Conservation (phyloP, 257 asterid species). For the Solanum rostratum region DNA sequence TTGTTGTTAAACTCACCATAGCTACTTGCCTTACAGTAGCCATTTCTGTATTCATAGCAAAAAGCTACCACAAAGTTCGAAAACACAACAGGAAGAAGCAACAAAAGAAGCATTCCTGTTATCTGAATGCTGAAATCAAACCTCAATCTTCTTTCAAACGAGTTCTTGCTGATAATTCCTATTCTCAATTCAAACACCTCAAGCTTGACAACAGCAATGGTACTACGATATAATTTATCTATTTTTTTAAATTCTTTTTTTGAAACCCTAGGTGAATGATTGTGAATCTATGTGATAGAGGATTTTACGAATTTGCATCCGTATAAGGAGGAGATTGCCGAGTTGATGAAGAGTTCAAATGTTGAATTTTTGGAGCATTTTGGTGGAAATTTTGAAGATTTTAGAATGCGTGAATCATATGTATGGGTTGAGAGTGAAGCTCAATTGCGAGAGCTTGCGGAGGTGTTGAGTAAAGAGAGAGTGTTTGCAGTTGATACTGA, state of each 20-base stretch:
- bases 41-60: slow-evolving; percentile 36
- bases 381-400: slow-evolving; percentile 24
- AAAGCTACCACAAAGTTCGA: slow-evolving; percentile 10
- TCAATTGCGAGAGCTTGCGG: slow-evolving; percentile 50
- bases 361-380: slow-evolving; percentile 35
- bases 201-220: slow-evolving; percentile 29
- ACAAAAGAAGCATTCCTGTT: slow-evolving; percentile 21
- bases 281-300: slow-evolving; percentile 19
- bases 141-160: slow-evolving; percentile 68
- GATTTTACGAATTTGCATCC: slow-evolving; percentile 59
- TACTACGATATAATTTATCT: background rate
- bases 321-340: slow-evolving; percentile 49
- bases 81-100: slow-evolving; percentile 7
- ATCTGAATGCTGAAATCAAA: slow-evolving; percentile 47
- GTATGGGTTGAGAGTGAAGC: slow-evolving; percentile 57
- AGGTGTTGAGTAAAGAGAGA: slow-evolving; percentile 48
- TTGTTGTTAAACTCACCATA: slow-evolving; percentile 31
- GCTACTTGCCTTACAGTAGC: slow-evolving; percentile 41
- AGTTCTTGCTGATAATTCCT: slow-evolving; percentile 70
- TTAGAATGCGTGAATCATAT: slow-evolving; percentile 30
- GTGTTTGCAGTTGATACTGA: slow-evolving; percentile 89
- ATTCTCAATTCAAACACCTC: slow-evolving; percentile 74
- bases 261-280: background rate
- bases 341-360: slow-evolving; percentile 37
- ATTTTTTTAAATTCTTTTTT: background rate